phyloP scores from a whole-genome alignment of 441 rosid species.

The Breynia disticha region DNA sequence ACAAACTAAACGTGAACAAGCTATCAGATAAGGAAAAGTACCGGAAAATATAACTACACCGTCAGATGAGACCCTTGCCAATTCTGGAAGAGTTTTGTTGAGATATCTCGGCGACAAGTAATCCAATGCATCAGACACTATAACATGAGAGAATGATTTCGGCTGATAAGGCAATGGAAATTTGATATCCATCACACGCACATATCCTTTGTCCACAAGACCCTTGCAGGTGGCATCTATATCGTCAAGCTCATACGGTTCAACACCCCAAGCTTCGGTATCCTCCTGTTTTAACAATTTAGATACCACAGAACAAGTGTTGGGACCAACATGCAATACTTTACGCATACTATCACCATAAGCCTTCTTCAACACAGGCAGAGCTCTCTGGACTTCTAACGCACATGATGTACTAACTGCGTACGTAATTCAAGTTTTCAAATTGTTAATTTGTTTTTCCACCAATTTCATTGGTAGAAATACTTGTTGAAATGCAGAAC shows the following conservation, averaged over 20 bases:
- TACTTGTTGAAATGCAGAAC: background rate
- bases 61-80: slow-evolving; percentile 54
- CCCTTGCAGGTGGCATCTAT: slow-evolving; percentile 42
- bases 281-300: slow-evolving; percentile 49
- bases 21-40: slow-evolving; percentile 13
- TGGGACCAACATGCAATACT: slow-evolving; percentile 59
- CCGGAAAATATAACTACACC: slow-evolving; percentile 54
- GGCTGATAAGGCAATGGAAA: slow-evolving; percentile 55
- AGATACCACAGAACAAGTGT: slow-evolving; percentile 53
- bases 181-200: slow-evolving; percentile 63
- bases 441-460: background rate
- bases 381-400: slow-evolving; percentile 39
- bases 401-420: slow-evolving; percentile 52
- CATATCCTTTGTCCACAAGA: slow-evolving; percentile 52
- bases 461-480: background rate
- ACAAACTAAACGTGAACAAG: background rate
- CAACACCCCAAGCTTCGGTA: slow-evolving; percentile 63
- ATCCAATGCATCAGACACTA: slow-evolving; percentile 60
- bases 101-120: slow-evolving; percentile 67
- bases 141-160: slow-evolving; percentile 57
- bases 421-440: slow-evolving; percentile 6
- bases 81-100: slow-evolving; percentile 55
- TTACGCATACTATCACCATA: slow-evolving; percentile 59
- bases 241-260: slow-evolving; percentile 67
- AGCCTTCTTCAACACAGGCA: slow-evolving; percentile 47